phyloP scores from a whole-genome alignment of 2,329 filamentous ascomycete species.

The Colletotrichum sp. region DNA sequence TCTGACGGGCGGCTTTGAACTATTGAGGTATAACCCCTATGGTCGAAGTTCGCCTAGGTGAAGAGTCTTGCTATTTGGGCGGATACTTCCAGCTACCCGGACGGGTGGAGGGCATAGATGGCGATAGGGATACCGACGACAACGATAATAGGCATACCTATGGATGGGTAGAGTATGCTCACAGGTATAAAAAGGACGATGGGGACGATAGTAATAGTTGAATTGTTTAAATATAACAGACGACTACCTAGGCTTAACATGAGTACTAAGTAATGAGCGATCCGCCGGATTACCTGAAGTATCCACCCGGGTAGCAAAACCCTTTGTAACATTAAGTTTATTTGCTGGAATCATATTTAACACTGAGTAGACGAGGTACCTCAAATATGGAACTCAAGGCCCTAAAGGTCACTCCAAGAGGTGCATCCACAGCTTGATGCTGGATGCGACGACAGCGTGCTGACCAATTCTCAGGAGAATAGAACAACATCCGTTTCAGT shows the following conservation, averaged over 20 bases:
- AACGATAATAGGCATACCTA: too few relatives aligned
- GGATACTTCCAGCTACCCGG: too few relatives aligned
- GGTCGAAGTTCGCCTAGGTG: background rate
- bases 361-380: background rate
- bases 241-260: too few relatives aligned
- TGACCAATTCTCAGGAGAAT: rapidly evolving
- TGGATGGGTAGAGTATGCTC: rapidly evolving
- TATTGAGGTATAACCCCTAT: background rate
- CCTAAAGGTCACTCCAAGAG: background rate
- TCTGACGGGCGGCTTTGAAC: rapidly evolving
- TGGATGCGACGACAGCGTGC: background rate
- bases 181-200: too few relatives aligned
- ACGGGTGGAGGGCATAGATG: too few relatives aligned
- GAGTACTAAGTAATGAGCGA: rapidly evolving
- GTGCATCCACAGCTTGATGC: background rate
- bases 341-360: background rate
- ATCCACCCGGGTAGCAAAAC: too few relatives aligned
- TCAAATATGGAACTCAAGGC: background rate
- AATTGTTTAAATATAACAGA: too few relatives aligned
- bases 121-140: too few relatives aligned
- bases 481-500: rapidly evolving
- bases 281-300: too few relatives aligned
- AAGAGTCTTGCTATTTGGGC: too few relatives aligned
- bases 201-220: too few relatives aligned
- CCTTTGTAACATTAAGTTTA: too few relatives aligned